These are phyloP conservation scores for Brassica rapa DNA, from an alignment of 345 rosid species.

Conservation along the genomic window DNA sequence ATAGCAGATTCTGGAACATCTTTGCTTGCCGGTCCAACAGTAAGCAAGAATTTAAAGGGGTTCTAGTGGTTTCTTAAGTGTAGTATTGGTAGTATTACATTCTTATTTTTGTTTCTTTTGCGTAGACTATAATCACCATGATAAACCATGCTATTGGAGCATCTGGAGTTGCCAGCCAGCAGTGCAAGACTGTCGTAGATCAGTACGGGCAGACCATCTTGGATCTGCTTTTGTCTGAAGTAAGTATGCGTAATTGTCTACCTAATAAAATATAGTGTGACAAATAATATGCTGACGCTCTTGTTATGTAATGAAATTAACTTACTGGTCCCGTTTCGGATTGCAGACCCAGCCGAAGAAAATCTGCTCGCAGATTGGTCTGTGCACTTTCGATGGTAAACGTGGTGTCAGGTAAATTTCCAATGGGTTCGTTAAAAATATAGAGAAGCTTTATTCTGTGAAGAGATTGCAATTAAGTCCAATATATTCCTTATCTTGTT, in stretches of 20 bases:
- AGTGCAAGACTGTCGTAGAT: conserved; percentile 82
- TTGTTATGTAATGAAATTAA: not conserved
- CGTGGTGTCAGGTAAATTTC: conserved; percentile 74
- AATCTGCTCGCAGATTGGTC: conserved; percentile 82
- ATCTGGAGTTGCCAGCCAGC: conserved; percentile 72
- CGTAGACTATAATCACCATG: conserved; percentile 72
- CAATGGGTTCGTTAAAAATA: not conserved
- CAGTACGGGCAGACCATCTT: conserved; percentile 80
- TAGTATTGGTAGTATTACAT: conserved; percentile 8
- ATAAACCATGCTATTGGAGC: conserved; percentile 94
- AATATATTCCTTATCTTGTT: conserved; percentile 4
- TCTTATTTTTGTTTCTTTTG: conserved; percentile 15
- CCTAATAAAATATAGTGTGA: not conserved
- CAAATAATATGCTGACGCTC: not conserved
- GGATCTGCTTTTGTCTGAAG: conserved; percentile 65
- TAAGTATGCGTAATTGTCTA: conserved; percentile 27
- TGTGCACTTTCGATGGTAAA: conserved; percentile 81
- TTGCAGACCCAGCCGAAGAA: conserved; percentile 66
- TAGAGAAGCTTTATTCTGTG: not conserved
- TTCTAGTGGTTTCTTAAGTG: conserved; percentile 2
- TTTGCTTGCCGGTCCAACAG: conserved; percentile 89
- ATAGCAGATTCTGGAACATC: conserved; percentile 99
- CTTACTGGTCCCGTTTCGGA: not conserved
- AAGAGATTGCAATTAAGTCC: not conserved
- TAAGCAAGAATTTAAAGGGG: conserved; percentile 37